Base-by-base conservation (phyloP, 2,329 filamentous ascomycete species). In the Decorospora gaudefroyi region DNA sequence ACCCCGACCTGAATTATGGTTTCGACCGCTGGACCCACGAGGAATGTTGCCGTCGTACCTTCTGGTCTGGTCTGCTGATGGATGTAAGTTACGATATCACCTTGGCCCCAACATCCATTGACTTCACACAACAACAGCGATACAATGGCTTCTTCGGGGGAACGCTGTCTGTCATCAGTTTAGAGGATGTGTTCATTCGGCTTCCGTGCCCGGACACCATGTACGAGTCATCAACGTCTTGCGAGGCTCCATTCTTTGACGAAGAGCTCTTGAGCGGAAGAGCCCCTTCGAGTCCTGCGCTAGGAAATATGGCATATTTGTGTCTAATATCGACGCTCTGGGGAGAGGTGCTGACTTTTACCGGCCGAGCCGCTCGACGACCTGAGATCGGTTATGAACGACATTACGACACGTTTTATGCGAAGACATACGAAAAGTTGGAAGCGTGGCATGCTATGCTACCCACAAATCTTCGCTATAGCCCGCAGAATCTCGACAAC, bases 61-160 rank as follows among this genome's bases (percentile, higher is more conserved):
- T 88, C 59, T 90, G 86, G 86, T 81, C 83, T 18, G 78, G 82
- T 37, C 87, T 85, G 55, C 72, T 88, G 55, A 78, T 87, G 65
- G 87, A 90, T 69, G 77, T 79, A 68, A 73, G 76, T 71, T 53
- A 60, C 51, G 60, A 59, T 34, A 51, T 61, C 51, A 60, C 58
- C 50, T 62, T 56, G 46, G 51, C 55, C 44, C 62, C 64, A 35
- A 59, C 62, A 51, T 56, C 62, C 46, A 54, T 56, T 64, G 53
- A 64, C 57, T 53, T 61, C 55, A 56, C 51, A 7, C 52, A 52
- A 49, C 47, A 51, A 57, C 60, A 78, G 72, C 79, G 84, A 33
- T 80, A 85, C 48, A 83, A 81, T 33, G 79, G 79, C 10, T 77
- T 83, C 47, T 83, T 71, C 35, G 70, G 70, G 43, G 70, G 83